phyloP scores from a whole-genome alignment of 306 rosid genomes.

The Fragaria nilgerrensis region DNA sequence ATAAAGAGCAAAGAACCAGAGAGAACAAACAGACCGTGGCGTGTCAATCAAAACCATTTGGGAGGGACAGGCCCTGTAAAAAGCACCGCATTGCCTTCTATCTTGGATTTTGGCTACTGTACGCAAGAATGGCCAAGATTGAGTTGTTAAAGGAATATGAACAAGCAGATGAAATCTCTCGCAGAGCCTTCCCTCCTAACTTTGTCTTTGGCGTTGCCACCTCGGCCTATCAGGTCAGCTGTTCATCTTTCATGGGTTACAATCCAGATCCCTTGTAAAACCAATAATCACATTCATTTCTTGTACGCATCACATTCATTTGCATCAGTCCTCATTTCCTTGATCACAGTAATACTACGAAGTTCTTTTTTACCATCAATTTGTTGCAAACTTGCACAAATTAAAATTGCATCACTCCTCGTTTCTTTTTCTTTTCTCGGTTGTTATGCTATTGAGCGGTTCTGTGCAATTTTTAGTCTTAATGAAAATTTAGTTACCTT shows the following conservation, averaged over 20 bases:
- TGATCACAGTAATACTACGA: background rate
- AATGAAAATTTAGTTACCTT: background rate
- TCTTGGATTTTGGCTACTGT: background rate
- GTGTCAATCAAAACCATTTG: no score
- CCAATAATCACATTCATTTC: background rate
- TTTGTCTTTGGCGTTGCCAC: constrained; percentile 86
- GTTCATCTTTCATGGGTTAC: background rate
- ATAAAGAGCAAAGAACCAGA: no score
- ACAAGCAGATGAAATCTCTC: constrained; percentile 38
- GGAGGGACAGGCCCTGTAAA: background rate
- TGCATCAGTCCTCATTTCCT: background rate
- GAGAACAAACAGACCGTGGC: no score
- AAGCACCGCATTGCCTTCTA: no score
- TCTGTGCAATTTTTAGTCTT: background rate
- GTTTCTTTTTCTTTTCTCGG: background rate
- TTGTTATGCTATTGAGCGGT: constrained; percentile 3
- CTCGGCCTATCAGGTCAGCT: constrained; percentile 79
- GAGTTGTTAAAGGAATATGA: constrained; percentile 30
- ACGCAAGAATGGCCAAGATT: constrained; percentile 43
- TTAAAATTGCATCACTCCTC: background rate
- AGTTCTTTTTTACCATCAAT: background rate
- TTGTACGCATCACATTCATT: background rate
- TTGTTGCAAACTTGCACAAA: background rate
- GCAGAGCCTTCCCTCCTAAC: constrained; percentile 70
- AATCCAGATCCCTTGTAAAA: background rate